These are phyloP conservation scores for Eurotiales sp. DNA, from an alignment of 2,329 filamentous ascomycete species.

Conservation along the genomic window DNA sequence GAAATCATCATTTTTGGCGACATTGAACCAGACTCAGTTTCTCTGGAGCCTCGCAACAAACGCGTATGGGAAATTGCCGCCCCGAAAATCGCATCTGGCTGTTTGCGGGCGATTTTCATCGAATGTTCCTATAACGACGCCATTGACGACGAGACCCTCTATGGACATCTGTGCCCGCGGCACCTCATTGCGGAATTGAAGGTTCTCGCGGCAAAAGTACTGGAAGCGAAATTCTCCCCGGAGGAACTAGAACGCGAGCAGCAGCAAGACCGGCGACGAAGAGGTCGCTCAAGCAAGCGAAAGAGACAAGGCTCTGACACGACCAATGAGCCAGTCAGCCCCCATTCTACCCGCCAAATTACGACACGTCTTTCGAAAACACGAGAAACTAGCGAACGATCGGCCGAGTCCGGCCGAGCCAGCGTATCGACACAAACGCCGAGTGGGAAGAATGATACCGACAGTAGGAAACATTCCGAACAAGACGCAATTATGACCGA, in stretches of 20 bases:
- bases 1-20: constrained; percentile 95
- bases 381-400: background rate
- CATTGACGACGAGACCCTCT: constrained; percentile 72
- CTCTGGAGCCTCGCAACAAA: constrained; percentile 74
- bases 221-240: constrained; percentile 40
- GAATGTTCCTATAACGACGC: constrained; percentile 91
- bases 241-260: too few relatives aligned
- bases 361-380: constrained; percentile 12
- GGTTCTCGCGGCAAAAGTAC: constrained; percentile 67
- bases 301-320: constrained; percentile 30
- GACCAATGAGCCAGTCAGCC: constrained; percentile 25
- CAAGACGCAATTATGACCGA: constrained; percentile 1
- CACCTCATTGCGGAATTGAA: constrained; percentile 78
- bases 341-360: constrained; percentile 22
- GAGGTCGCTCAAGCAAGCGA: constrained; percentile 36
- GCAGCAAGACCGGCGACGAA: constrained; percentile 23
- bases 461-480: background rate
- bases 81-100: constrained; percentile 70
- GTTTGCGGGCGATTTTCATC: constrained; percentile 79
- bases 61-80: constrained; percentile 85
- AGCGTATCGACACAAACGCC: constrained; percentile 6
- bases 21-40: constrained; percentile 86
- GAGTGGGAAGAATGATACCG: background rate
- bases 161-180: constrained; percentile 81
- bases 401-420: background rate